A percentile compares a stretch with the other conserved stretches of the same genome.
These are phyloP conservation scores for Oemleria cerasiformis DNA, from an alignment of 306 rosid genomes.

Conservation along the genomic window DNA sequence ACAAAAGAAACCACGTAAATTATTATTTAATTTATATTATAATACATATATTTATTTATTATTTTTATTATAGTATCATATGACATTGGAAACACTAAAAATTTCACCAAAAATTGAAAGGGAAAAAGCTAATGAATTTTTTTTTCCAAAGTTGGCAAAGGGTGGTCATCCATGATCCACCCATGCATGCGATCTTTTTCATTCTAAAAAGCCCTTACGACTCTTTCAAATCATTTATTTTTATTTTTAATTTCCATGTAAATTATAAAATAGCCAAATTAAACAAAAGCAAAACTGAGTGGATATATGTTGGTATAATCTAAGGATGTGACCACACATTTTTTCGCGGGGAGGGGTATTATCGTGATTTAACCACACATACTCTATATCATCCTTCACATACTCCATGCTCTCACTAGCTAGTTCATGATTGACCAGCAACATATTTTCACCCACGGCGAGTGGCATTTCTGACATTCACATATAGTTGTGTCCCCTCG, in stretches of 20 bases:
- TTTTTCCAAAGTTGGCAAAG: not conserved
- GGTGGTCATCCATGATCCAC: not conserved
- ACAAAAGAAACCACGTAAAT: not conserved
- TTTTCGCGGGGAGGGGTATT: no score
- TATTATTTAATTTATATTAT: no score
- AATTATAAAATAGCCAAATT: not conserved
- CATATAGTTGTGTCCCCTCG: constrained; percentile 13
- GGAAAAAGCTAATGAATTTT: not conserved
- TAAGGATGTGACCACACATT: not conserved
- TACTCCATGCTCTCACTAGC: not conserved
- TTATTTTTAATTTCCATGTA: not conserved
- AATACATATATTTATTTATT: no score
- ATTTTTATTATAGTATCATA: no score
- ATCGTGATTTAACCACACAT: not conserved
- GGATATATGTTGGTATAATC: not conserved
- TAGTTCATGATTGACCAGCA: no score
- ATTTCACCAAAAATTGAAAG: no score
- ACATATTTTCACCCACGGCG: no score
- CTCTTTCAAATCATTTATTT: not conserved
- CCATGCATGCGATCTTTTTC: not conserved
- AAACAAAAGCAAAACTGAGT: not conserved
- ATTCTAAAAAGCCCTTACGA: not conserved
- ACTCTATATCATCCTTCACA: not conserved
- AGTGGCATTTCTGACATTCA: constrained; percentile 10
- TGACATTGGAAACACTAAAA: no score